Conservation (phyloP, 1,284 basidiomycete species). For the Ganoderma sp. region DNA sequence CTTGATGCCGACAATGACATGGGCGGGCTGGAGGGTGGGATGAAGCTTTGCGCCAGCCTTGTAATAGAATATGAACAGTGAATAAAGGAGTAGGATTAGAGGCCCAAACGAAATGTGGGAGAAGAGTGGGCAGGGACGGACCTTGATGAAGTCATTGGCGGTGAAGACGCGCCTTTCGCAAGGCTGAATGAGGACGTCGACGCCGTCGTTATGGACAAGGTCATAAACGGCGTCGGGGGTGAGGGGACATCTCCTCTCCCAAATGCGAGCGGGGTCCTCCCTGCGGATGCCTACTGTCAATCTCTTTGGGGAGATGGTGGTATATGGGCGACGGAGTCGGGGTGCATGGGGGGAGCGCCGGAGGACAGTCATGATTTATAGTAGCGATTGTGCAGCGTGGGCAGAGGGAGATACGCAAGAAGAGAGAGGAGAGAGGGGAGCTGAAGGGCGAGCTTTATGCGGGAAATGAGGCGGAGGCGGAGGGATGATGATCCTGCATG, state of each 20-base stretch:
- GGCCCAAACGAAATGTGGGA: not conserved
- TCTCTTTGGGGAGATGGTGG: conserved; percentile 26
- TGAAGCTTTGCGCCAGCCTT: conserved; percentile 80
- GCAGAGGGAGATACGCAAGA: not conserved
- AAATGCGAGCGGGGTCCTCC: conserved; percentile 81
- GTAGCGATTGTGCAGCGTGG: not conserved
- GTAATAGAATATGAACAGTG: not conserved
- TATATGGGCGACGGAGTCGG: conserved; percentile 24
- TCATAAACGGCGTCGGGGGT: conserved; percentile 75
- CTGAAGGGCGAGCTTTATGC: not conserved
- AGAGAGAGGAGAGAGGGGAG: not conserved
- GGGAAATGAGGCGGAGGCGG: not conserved
- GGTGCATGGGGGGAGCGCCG: conserved; percentile 36
- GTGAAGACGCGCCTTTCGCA: conserved; percentile 79
- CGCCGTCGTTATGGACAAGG: conserved; percentile 60
- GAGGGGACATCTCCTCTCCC: conserved; percentile 87
- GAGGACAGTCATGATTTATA: conserved; percentile 33
- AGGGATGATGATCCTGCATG: conserved; percentile 15
- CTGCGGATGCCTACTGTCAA: conserved; percentile 70
- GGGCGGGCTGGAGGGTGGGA: conserved; percentile 63
- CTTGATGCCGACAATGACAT: conserved; percentile 87
- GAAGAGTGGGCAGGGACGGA: conserved; percentile 42
- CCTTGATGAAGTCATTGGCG: conserved; percentile 68
- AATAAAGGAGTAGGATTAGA: not conserved
- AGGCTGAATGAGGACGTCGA: conserved; percentile 75